These are phyloP conservation scores for Trametes versicolor DNA, from an alignment of 1,284 basidiomycete genomes.

Conservation along the genomic window DNA sequence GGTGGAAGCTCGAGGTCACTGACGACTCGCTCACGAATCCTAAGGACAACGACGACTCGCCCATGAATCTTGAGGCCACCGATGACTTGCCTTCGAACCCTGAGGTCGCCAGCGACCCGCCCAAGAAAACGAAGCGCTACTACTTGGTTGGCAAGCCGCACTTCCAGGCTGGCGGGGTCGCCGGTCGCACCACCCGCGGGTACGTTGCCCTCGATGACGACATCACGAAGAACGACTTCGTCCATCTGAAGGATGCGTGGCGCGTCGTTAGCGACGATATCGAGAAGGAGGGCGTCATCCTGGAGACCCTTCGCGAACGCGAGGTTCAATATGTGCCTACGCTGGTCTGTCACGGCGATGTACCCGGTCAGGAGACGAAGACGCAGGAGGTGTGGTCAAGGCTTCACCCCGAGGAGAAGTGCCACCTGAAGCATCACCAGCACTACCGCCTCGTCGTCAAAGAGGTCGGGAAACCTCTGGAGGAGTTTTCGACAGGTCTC, in stretches of 20 bases:
- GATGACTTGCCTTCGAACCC: too few species aligned
- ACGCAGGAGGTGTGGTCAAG: background rate
- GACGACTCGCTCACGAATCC: too few species aligned
- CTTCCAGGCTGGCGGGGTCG: slow-evolving; percentile 1
- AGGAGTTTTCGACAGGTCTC: background rate
- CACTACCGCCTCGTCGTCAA: slow-evolving; percentile 35
- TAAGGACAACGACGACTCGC: background rate
- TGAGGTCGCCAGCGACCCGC: too few species aligned
- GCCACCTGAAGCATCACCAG: slow-evolving; percentile 2
- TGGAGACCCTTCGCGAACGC: slow-evolving; percentile 3
- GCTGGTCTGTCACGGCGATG: slow-evolving; percentile 18
- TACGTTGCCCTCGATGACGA: slow-evolving; percentile 14
- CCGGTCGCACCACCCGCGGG: slow-evolving; percentile 9
- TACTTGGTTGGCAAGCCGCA: slow-evolving; percentile 17
- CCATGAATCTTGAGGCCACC: slow-evolving; percentile 9
- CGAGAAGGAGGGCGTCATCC: slow-evolving; percentile 10
- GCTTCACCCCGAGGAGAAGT: background rate
- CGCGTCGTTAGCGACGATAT: slow-evolving; percentile 8
- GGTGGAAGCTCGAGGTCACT: slow-evolving; percentile 11
- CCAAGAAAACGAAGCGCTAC: background rate
- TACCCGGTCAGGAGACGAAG: background rate
- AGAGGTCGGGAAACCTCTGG: slow-evolving; percentile 33
- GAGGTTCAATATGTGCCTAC: slow-evolving; percentile 14
- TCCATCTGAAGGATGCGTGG: slow-evolving; percentile 27
- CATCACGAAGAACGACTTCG: background rate